phyloP scores from a whole-genome alignment of 2,329 filamentous ascomycete species.

The Aspergillus neoniger region DNA sequence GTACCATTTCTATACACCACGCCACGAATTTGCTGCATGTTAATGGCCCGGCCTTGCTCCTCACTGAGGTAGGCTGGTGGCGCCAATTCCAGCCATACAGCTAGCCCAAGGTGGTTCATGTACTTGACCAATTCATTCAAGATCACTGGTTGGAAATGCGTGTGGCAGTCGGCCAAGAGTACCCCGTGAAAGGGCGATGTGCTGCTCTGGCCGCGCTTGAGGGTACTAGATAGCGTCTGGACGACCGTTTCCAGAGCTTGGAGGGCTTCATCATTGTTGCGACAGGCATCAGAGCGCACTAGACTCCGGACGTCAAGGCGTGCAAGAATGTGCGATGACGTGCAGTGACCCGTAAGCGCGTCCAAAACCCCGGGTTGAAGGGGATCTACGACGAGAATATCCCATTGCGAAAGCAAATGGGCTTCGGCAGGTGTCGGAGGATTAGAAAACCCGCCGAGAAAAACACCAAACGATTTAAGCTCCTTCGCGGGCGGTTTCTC shows the following conservation, averaged over 20 bases:
- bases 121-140: constrained; percentile 33
- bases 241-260: constrained; percentile 4
- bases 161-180: constrained; percentile 37
- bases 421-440: constrained; percentile 32
- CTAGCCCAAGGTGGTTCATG: constrained; percentile 34
- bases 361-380: constrained; percentile 31
- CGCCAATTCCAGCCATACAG: constrained; percentile 39
- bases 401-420: constrained; percentile 35
- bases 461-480: constrained; percentile 35
- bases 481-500: constrained; percentile 3
- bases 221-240: neutral
- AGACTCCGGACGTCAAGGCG: constrained; percentile 13
- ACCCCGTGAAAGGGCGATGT: constrained; percentile 34
- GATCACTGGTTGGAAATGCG: constrained; percentile 27
- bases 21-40: constrained; percentile 30
- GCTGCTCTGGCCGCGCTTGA: constrained; percentile 4
- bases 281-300: constrained; percentile 4
- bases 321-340: constrained; percentile 11
- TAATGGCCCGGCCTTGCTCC: constrained; percentile 22
- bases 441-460: constrained; percentile 33
- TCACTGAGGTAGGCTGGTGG: constrained; percentile 34
- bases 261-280: constrained; percentile 12
- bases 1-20: constrained; percentile 35
- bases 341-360: constrained; percentile 19
- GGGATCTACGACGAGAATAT: constrained; percentile 40